Conservation (phyloP, 2,329 filamentous ascomycete genomes). For the Chaetomium olivaceum region DNA sequence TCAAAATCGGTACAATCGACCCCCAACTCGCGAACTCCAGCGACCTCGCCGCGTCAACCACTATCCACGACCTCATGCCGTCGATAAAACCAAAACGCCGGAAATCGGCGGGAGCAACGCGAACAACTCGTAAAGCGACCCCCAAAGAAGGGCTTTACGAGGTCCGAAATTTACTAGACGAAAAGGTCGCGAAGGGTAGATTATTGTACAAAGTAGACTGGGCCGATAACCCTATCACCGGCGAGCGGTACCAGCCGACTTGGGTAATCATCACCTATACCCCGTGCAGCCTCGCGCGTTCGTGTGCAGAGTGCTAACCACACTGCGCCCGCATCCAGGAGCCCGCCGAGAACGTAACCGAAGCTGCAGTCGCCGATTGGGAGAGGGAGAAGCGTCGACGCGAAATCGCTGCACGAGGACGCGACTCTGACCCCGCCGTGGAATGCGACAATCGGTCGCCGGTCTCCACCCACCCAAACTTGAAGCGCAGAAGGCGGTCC, state of each 20-base stretch:
- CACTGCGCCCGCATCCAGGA: conserved; percentile 27
- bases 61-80: not conserved
- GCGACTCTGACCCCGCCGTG: not conserved
- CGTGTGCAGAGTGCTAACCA: conserved; percentile 4
- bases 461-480: conserved; percentile 19
- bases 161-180: conserved; percentile 42
- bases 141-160: conserved; percentile 32
- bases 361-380: conserved; percentile 36
- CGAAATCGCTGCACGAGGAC: not conserved
- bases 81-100: conserved; percentile 20
- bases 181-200: conserved; percentile 37
- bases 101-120: conserved; percentile 4
- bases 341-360: conserved; percentile 35
- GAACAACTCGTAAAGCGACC: not conserved
- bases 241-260: conserved; percentile 47
- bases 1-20: not conserved
- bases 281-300: not conserved
- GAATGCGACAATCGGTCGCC: conserved; percentile 21
- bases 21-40: not conserved
- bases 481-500: conserved; percentile 13
- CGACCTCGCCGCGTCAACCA: conserved; percentile 20
- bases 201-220: conserved; percentile 57
- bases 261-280: conserved; percentile 48
- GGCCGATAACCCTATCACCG: conserved; percentile 53
- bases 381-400: conserved; percentile 29